Percentiles rank a stretch among this genome's conserved stretches.
phyloP scores from a whole-genome alignment of 805 yeast species.

The Ogataea parapolymorpha region DNA sequence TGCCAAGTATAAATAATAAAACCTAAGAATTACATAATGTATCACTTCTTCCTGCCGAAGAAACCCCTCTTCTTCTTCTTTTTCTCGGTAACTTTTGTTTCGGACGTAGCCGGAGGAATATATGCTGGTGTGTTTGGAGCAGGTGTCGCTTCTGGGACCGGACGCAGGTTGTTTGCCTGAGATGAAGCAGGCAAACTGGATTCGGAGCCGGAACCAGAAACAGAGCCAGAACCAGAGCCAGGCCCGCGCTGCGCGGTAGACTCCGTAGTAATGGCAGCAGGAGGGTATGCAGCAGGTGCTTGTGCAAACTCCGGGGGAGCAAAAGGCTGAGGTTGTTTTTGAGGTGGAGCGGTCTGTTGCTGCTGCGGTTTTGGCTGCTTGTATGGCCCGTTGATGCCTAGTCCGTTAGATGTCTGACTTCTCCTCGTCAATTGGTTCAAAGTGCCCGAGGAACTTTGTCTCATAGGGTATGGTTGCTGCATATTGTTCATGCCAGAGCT shows the following conservation, averaged over 20 bases:
- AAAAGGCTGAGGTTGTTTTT: conserved; percentile 5
- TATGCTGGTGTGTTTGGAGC: conserved; percentile 49
- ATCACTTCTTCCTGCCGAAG: conserved; percentile 65
- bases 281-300: conserved; percentile 2
- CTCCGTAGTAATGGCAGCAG: neutral
- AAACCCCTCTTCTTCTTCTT: conserved; percentile 61
- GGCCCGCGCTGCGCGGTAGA: neutral
- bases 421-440: conserved; percentile 17
- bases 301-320: conserved; percentile 9
- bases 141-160: conserved; percentile 32
- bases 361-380: conserved; percentile 9
- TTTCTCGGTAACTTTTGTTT: conserved; percentile 32
- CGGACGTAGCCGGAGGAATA: conserved; percentile 37
- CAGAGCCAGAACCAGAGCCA: conserved; percentile 1
- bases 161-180: conserved; percentile 11
- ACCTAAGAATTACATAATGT: conserved; percentile 14
- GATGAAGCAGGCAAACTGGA: conserved; percentile 8
- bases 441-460: conserved; percentile 22
- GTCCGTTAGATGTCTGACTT: conserved; percentile 20
- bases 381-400: conserved; percentile 19
- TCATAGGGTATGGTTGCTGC: conserved; percentile 13
- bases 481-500: conserved; percentile 4
- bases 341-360: neutral
- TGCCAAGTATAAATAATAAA: neutral
- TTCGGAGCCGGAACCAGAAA: conserved; percentile 2